Evolutionary conservation across 257 asterid genomes (phyloP), one percentile per base, ranked within the genome.

Genomic region (Nyctanthes arbortristis): DNA sequence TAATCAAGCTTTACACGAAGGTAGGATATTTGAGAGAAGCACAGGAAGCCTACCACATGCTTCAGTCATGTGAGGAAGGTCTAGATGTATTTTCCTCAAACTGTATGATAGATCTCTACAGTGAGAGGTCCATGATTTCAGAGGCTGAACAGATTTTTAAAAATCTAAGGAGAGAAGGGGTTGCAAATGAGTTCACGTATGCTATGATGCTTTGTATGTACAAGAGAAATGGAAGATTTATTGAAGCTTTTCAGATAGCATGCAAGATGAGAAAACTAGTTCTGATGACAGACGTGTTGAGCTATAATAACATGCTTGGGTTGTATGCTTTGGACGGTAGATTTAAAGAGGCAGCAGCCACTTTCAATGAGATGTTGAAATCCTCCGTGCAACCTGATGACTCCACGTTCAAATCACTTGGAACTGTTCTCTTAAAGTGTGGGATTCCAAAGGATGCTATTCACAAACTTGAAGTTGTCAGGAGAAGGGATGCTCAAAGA

Each of bases 141-240:
- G 88, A 85, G 73, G 97, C 99, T 0, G 97, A 91, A 76, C 83
- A 73, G 78, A 75, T 86, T 39, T 94, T 94, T 32, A 79, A 84
- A 72, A 25, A 66, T 34, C 66, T 94, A 88, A 86, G 71, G 79
- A 69, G 59, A 37, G 79, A 79, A 30, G 88, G 91, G 13, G 66
- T 59, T 10, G 97, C 99, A 2, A 91, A 89, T 52, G 99, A 94
- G 66, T 94, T 94, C 67, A 79, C 99, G 22, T 85, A 91, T 72
- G 97, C 99, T 45, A 91, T 91, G 99, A 94, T 89, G 97, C 22
- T 94, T 70, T 88, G 96, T 61, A 86, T 94, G 99, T 91, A 94
- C 77, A 89, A 79, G 80, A 87, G 88, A 84, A 91, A 86, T 43
- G 90, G 95, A 27, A 82, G 83, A 67, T 88, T 91, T 43, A 40